A percentile compares a stretch with the other conserved stretches of the same genome.
phyloP scores from a whole-genome alignment of 2,329 filamentous ascomycete species.

The Scytalidium sp. region DNA sequence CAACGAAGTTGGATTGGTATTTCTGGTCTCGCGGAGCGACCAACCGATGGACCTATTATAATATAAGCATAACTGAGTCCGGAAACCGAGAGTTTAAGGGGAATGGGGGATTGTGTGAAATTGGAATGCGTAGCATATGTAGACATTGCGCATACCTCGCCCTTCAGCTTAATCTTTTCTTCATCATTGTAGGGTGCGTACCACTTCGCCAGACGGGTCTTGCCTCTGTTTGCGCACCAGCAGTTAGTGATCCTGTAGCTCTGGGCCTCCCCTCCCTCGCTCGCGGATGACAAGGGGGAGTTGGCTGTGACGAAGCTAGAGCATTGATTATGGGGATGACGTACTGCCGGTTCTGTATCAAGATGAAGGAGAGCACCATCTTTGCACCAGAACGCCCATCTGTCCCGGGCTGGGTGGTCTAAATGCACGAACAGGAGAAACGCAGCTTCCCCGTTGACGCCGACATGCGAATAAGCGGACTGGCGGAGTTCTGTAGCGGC shows the following conservation, averaged over 20 bases:
- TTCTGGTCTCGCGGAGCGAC: slow-evolving; percentile 98
- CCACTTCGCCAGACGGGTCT: slow-evolving; percentile 98
- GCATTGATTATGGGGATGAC: slow-evolving; percentile 15
- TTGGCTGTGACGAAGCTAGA: neutral
- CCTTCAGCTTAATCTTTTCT: slow-evolving; percentile 98
- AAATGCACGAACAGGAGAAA: neutral
- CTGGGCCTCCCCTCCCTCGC: too few relatives aligned
- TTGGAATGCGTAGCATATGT: too few relatives aligned
- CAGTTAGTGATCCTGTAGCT: slow-evolving; percentile 7
- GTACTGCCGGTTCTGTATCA: slow-evolving; percentile 87
- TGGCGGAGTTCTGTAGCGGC: too few relatives aligned
- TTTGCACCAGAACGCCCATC: slow-evolving; percentile 7
- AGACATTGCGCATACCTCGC: slow-evolving; percentile 63
- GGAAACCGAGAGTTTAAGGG: slow-evolving; percentile 2
- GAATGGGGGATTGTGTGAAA: neutral
- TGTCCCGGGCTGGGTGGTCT: neutral
- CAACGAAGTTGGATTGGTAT: slow-evolving; percentile 99
- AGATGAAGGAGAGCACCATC: slow-evolving; percentile 75
- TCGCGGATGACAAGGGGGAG: neutral
- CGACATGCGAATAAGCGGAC: too few relatives aligned
- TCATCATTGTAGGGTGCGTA: slow-evolving; percentile 98
- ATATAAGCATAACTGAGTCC: neutral
- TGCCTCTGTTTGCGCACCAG: slow-evolving; percentile 62
- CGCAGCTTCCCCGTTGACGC: neutral
- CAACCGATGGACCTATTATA: slow-evolving; percentile 82